Conservation (phyloP, 148 eudicot species). For the Camellia granthamiana region DNA sequence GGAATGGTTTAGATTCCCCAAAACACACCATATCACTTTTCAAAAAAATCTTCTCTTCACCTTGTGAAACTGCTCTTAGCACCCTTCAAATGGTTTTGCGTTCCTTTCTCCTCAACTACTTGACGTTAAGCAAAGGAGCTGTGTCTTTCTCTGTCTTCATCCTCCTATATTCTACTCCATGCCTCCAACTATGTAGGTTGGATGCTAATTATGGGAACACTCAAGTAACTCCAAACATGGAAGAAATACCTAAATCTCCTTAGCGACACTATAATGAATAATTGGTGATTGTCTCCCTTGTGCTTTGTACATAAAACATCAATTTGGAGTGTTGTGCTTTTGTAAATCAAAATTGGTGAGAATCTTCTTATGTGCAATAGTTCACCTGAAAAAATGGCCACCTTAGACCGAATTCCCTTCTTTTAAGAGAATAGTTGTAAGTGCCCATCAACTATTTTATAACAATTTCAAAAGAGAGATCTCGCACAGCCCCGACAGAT, state of each 20-base stretch:
- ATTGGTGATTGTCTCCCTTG: too few species aligned
- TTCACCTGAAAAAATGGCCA: too few species aligned
- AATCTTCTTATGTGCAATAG: too few species aligned
- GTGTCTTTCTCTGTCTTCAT: background rate
- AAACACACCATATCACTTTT: background rate
- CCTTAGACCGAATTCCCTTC: too few species aligned
- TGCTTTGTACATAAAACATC: too few species aligned
- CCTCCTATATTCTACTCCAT: background rate
- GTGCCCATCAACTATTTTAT: background rate
- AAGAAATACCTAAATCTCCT: background rate
- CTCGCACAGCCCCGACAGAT: background rate
- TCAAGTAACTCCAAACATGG: background rate
- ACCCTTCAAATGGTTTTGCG: background rate
- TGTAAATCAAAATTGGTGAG: too few species aligned
- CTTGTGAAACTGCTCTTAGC: background rate
- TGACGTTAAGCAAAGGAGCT: background rate
- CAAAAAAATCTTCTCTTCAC: background rate
- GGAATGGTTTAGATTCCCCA: background rate
- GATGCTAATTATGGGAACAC: background rate
- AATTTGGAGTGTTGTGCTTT: too few species aligned
- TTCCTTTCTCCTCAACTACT: background rate
- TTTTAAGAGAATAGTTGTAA: background rate
- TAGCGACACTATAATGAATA: background rate
- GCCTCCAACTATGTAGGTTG: background rate
- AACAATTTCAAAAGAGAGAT: background rate